phyloP scores from a whole-genome alignment of 768 basidiomycete species.

The Xerocomellus chrysenteron region DNA sequence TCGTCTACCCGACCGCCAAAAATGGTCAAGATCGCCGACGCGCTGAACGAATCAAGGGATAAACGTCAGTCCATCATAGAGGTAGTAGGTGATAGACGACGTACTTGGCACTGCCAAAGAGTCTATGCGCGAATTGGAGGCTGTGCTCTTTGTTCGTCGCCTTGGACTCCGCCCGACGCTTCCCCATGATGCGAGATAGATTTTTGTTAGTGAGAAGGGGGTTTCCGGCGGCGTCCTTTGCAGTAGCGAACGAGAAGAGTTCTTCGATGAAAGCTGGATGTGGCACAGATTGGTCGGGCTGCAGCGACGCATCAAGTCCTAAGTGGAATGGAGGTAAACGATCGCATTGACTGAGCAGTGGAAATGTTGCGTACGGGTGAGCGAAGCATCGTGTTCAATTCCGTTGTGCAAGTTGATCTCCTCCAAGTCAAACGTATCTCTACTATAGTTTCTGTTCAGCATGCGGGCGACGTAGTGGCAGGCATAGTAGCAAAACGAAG shows the following conservation, averaged over 20 bases:
- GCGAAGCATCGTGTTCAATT: slow-evolving; percentile 23
- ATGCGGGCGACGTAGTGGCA: slow-evolving; percentile 56
- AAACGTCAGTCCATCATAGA: background rate
- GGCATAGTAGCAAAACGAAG: slow-evolving; percentile 64
- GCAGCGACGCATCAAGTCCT: slow-evolving; percentile 53
- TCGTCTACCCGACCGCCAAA: slow-evolving; percentile 44
- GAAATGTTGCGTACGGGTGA: slow-evolving; percentile 25
- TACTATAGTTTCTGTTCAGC: slow-evolving; percentile 54
- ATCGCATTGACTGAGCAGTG: background rate
- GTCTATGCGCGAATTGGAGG: slow-evolving; percentile 48
- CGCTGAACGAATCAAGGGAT: slow-evolving; percentile 35
- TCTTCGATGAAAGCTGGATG: slow-evolving; percentile 53
- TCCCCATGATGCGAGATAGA: slow-evolving; percentile 53
- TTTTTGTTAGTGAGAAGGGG: slow-evolving; percentile 55
- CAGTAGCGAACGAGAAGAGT: slow-evolving; percentile 57
- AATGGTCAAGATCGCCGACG: slow-evolving; percentile 52
- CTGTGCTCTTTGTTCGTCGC: slow-evolving; percentile 57
- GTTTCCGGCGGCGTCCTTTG: slow-evolving; percentile 50
- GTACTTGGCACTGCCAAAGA: slow-evolving; percentile 69
- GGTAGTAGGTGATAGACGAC: slow-evolving; percentile 19
- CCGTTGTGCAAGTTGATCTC: slow-evolving; percentile 30
- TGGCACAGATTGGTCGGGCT: slow-evolving; percentile 53
- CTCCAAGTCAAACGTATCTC: slow-evolving; percentile 58
- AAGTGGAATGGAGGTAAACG: background rate
- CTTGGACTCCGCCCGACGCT: slow-evolving; percentile 59